Percentiles rank a stretch among this genome's conserved stretches.
phyloP scores from a whole-genome alignment of 176 grass and related monocot species.

The Carex littledalei region DNA sequence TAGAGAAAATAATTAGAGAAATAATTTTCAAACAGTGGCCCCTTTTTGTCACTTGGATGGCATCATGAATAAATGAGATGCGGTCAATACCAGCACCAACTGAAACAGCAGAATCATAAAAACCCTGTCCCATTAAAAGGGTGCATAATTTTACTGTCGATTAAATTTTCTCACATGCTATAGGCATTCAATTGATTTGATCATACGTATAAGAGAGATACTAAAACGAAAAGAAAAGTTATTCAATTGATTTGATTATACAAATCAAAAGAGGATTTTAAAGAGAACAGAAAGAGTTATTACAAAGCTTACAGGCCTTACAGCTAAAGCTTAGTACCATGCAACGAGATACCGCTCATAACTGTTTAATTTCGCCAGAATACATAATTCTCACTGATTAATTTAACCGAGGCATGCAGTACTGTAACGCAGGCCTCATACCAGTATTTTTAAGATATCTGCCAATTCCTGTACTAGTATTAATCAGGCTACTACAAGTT shows the following conservation, averaged over 20 bases:
- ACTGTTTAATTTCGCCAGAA: background rate
- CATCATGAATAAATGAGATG: background rate
- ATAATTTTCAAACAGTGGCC: background rate
- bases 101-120: conserved; percentile 4
- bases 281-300: background rate
- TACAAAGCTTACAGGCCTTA: background rate
- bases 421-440: background rate
- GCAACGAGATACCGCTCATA: background rate
- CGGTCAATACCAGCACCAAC: background rate
- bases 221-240: background rate
- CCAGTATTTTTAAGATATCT: background rate
- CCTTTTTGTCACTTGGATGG: background rate
- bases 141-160: background rate
- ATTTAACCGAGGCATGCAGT: background rate
- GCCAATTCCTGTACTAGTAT: background rate
- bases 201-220: background rate
- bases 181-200: background rate
- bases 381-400: background rate
- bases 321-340: background rate
- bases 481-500: background rate
- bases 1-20: background rate
- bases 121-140: background rate
- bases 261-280: background rate
- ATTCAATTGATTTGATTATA: conserved; percentile 6
- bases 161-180: background rate